Conservation (phyloP, 2,329 filamentous ascomycete species). For the Claviceps sp. region DNA sequence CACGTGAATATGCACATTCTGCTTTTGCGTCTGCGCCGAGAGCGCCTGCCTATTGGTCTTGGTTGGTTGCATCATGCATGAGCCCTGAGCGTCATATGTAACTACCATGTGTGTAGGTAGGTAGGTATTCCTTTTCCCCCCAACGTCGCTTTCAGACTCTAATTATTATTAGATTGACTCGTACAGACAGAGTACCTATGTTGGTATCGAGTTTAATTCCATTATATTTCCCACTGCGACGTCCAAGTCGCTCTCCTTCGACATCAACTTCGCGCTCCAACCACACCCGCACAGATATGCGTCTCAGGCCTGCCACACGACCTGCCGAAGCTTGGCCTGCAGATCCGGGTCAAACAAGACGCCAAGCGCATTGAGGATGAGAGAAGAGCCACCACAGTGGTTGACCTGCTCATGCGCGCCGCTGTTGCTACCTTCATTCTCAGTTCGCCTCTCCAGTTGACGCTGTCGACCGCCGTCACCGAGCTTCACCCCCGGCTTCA, state of each 20-base stretch:
- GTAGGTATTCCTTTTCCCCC: no score
- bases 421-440: neutral
- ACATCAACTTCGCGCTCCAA: neutral
- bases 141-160: no score
- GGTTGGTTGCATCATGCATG: neutral
- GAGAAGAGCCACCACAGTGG: neutral
- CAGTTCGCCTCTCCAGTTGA: neutral
- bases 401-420: neutral
- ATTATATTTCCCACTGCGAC: no score
- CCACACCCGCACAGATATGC: no score
- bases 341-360: neutral
- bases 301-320: neutral
- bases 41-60: neutral
- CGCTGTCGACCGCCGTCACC: neutral
- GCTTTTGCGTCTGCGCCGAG: neutral
- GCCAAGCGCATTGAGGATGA: neutral
- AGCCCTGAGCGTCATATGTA: no score
- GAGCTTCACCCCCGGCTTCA: neutral
- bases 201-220: no score
- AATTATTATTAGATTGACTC: no score
- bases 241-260: no score
- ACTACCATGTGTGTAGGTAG: no score
- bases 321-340: neutral
- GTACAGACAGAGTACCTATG: no score
- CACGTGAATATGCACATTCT: no score